These are phyloP conservation scores for Rhizopus arrhizus DNA, from an alignment of 371 early-diverging fungal species.

Conservation along the genomic window DNA sequence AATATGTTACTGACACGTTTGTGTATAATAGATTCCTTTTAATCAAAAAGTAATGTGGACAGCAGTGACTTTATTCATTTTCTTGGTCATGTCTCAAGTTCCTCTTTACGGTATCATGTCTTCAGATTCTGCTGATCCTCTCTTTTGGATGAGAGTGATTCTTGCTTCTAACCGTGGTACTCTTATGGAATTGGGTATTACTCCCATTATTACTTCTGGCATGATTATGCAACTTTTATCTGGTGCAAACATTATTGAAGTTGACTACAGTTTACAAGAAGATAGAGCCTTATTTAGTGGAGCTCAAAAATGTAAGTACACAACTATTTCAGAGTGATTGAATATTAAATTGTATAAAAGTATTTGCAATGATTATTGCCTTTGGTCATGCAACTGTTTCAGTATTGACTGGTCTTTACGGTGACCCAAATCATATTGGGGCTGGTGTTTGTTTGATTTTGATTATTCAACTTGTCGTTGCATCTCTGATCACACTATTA, in stretches of 20 bases:
- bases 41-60: conserved; percentile 99
- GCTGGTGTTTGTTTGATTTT: conserved; percentile 91
- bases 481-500: conserved; percentile 96
- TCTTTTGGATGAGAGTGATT: conserved; percentile 99
- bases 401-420: conserved; percentile 98
- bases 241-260: conserved; percentile 95
- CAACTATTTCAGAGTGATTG: not conserved
- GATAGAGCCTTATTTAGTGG: conserved; percentile 98
- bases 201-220: conserved; percentile 99
- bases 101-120: conserved; percentile 99
- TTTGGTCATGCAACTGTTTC: conserved; percentile 98
- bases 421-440: conserved; percentile 93
- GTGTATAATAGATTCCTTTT: conserved; percentile 82
- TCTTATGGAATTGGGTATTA: conserved; percentile 99
- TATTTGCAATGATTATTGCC: conserved; percentile 91
- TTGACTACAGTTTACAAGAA: conserved; percentile 98
- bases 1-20: not conserved
- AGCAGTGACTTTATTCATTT: conserved; percentile 96
- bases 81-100: conserved; percentile 99
- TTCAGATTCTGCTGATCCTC: conserved; percentile 95
- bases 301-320: conserved; percentile 92
- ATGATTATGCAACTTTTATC: conserved; percentile 99
- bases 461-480: conserved; percentile 95
- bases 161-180: conserved; percentile 99
- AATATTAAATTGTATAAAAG: conserved; percentile 28